Conservation (phyloP, 495 filamentous ascomycete species). For the Aspergillus bridgeri region DNA sequence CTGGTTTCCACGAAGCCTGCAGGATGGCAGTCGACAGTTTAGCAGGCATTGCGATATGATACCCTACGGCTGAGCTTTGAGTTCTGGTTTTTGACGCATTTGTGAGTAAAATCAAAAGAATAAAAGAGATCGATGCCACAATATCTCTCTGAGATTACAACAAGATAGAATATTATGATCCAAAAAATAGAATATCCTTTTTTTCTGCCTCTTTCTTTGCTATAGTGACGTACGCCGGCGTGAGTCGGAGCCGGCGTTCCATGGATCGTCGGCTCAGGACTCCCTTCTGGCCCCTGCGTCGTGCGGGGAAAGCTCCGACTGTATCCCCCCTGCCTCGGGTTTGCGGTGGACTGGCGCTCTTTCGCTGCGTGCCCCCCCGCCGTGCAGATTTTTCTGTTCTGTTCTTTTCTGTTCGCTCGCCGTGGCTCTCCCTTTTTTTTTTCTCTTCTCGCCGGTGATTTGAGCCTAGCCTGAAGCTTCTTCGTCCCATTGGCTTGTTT, state of each 20-base stretch:
- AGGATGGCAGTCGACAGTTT: slow-evolving; percentile 46
- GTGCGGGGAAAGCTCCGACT: slow-evolving; percentile 17
- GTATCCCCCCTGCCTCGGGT: neutral
- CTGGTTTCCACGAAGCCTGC: slow-evolving; percentile 19
- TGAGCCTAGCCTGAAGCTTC: too few species aligned
- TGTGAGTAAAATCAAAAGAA: slow-evolving; percentile 16
- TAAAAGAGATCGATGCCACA: slow-evolving; percentile 10
- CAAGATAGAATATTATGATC: neutral
- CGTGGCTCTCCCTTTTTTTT: neutral
- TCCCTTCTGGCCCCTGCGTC: neutral
- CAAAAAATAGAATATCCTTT: neutral
- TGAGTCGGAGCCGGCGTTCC: neutral
- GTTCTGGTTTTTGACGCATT: slow-evolving; percentile 31
- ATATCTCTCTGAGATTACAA: neutral
- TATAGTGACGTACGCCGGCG: neutral
- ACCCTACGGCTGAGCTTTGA: slow-evolving; percentile 47
- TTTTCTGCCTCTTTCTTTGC: neutral
- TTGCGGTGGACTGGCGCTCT: neutral
- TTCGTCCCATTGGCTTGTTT: too few species aligned
- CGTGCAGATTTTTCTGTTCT: too few species aligned
- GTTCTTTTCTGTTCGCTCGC: neutral
- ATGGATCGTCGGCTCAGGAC: neutral
- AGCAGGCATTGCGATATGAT: slow-evolving; percentile 52
- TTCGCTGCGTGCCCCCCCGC: too few species aligned
- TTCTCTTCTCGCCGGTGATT: neutral